Conservation (phyloP, 2,329 filamentous ascomycete genomes). For the Triangularia setosa region DNA sequence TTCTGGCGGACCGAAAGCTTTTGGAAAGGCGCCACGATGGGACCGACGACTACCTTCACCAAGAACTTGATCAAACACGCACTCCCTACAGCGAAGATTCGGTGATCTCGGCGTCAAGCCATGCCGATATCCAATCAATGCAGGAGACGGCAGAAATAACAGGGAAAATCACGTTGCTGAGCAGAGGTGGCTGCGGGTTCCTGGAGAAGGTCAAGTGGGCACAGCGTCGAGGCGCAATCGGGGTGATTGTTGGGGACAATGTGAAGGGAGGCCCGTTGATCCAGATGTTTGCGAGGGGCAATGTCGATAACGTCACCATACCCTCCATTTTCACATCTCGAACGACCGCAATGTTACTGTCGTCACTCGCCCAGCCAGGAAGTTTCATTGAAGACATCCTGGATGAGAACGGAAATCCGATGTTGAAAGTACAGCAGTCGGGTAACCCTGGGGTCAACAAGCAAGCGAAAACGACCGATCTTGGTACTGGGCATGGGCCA, state of each 20-base stretch:
- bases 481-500: conserved; percentile 22
- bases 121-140: conserved; percentile 87
- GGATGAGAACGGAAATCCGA: conserved; percentile 56
- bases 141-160: conserved; percentile 90
- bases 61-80: conserved; percentile 36
- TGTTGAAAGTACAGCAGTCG: conserved; percentile 50
- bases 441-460: conserved; percentile 38
- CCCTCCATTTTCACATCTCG: conserved; percentile 92
- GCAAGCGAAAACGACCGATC: conserved; percentile 28
- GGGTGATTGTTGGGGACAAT: conserved; percentile 91
- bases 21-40: conserved; percentile 55
- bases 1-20: conserved; percentile 29
- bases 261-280: conserved; percentile 83
- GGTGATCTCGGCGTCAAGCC: conserved; percentile 41
- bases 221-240: conserved; percentile 82
- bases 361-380: conserved; percentile 74
- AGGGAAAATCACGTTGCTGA: conserved; percentile 88
- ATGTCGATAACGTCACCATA: conserved; percentile 92
- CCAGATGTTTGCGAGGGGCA: conserved; percentile 97
- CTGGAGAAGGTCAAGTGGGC: conserved; percentile 97
- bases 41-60: conserved; percentile 79
- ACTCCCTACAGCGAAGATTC: conserved; percentile 34
- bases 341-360: conserved; percentile 89
- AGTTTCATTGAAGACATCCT: conserved; percentile 58
- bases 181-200: conserved; percentile 91